Base-by-base conservation (phyloP, 2,329 filamentous ascomycete genomes). In the Colletotrichum acutatum region DNA sequence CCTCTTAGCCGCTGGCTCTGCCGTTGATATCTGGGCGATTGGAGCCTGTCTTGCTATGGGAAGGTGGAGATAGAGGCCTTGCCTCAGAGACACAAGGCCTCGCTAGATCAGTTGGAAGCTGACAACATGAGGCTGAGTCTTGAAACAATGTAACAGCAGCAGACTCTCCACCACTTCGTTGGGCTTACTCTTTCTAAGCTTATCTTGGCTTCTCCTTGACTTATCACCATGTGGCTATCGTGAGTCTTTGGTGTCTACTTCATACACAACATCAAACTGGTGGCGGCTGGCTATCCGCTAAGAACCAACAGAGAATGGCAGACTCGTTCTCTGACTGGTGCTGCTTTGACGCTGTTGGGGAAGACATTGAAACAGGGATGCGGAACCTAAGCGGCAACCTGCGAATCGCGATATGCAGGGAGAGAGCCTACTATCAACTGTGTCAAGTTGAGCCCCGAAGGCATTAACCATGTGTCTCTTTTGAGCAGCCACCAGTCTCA, bases 341-440 rank as follows among this genome's bases (percentile, higher is more conserved):
- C 28, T 37, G 30, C 66, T 34, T 66, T 46, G 54, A 70, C 56
- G 28, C 54, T 52, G 59, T 46, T 53, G 61, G 58, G 24, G 28
- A 16, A 28, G 19, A 26, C 32, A 66, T 66, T 58, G 71, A 66
- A 73, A 71, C 67, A 64, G 37, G 66, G 30, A 42, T 63, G 61
- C 70, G 52, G 49, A 57, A 56, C 46, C 54, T 71, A 60, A 61
- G 49, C 60, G 57, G 62, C 56, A 61, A 30, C 53, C 52, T 37
- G 60, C 56, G 37, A 42, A 42, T 42, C 37, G 9, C 37, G 28
- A 42, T 32, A 57, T 70, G 66, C 66, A 71, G 56, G 60, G 71
- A 65, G 60, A 61, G 59, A 56, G 46, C 37, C 34, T 65, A 56
- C 52, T 42, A 19, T 19, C 30, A 22, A 58, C 32, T 52, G 71